Base-by-base conservation (phyloP, 169 alveolate species). In the Eimeria acervulina region DNA sequence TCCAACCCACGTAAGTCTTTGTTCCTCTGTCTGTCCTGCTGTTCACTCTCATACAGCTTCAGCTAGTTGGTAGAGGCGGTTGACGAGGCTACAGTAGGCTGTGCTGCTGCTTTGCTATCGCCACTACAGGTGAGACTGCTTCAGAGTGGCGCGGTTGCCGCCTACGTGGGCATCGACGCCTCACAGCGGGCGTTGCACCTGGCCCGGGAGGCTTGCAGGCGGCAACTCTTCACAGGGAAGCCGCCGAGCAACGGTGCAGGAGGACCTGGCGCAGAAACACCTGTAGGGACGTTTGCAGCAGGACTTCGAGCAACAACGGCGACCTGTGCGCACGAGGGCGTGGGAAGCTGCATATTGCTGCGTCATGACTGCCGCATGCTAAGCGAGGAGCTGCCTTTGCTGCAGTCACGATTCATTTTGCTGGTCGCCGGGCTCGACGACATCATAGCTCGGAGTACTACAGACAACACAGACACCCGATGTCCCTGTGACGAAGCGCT, bases 131-230 rank as follows among this genome's bases (percentile, higher is more conserved):
- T 52, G 52, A 74, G 91, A 31, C 52, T 83, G 52, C 91, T 83
- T 19, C 91, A 83, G 52, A 55, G 28, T 36, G 68, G 55, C 51
- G 74, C 74, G 72, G 91, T 83, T 52, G 23, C 91, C 52, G 31
- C 74, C 17, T 83, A 51, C 38, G 90, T 83, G 76, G 91, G 91
- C 26, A 51, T 83, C 74, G 74, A 83, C 76, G 72, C 40, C 74
- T 83, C 91, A 33, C 91, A 83, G 55, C 91, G 76, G 33, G 91
- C 91, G 47, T 42, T 83, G 38, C 52, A 51, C 42, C 42, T 52
- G 74, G 74, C 91, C 28, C 91, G 74, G 55, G 91, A 83, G 51
- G 91, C 91, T 19, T 83, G 91, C 91, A 83, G 66, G 31, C 44
- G 81, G 76, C 91, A 83, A 55, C 21, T 59, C 31, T 83, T 19